These are phyloP conservation scores for Apophysomyces trapeziformis DNA, from an alignment of 371 early-diverging fungal genomes.

Conservation along the genomic window DNA sequence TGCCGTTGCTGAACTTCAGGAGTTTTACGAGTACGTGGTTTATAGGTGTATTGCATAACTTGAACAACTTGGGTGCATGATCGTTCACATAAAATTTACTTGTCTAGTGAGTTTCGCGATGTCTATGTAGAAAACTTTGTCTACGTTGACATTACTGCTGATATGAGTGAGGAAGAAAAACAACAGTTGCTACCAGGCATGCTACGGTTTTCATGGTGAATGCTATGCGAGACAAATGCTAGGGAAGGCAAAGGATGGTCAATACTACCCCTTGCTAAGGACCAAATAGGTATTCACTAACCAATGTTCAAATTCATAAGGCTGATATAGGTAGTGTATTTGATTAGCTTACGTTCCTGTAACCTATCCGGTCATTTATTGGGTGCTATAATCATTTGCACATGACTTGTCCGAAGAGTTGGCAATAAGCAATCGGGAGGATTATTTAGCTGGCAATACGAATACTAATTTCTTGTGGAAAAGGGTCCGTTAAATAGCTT, in stretches of 20 bases:
- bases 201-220: background rate
- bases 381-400: background rate
- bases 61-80: background rate
- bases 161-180: background rate
- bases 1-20: background rate
- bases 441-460: background rate
- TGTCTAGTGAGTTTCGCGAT: background rate
- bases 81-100: background rate
- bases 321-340: background rate
- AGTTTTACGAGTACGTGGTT: background rate
- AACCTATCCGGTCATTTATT: background rate
- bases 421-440: background rate
- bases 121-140: background rate
- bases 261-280: background rate
- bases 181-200: background rate
- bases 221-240: background rate
- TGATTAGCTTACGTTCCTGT: background rate
- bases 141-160: background rate
- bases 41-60: no score
- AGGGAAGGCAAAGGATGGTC: background rate
- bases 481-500: background rate
- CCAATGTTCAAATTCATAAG: background rate
- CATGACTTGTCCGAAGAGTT: background rate
- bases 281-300: background rate
- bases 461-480: background rate